Conservation (phyloP, 2,329 filamentous ascomycete species). For the Septoria petroselini region DNA sequence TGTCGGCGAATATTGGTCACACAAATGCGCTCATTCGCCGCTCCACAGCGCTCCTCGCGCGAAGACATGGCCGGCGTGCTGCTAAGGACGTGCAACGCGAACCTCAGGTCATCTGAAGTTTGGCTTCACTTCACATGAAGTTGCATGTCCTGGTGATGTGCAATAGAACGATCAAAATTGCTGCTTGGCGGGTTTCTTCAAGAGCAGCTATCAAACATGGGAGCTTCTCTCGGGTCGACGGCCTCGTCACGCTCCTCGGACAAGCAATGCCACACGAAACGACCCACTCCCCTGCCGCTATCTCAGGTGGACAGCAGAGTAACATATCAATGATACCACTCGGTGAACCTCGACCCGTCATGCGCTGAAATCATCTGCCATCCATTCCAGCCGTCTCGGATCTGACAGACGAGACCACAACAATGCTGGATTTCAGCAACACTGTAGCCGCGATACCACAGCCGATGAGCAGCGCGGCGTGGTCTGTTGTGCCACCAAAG, state of each 20-base stretch:
- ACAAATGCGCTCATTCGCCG: not conserved
- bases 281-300: too few relatives aligned
- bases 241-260: not conserved
- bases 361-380: not conserved
- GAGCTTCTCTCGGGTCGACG: not conserved
- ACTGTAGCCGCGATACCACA: not conserved
- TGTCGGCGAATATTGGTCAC: not conserved
- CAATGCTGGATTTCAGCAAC: not conserved
- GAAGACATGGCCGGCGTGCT: not conserved
- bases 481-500: slow-evolving; percentile 13
- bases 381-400: too few relatives aligned
- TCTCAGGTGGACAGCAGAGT: too few relatives aligned
- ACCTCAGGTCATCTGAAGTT: too few relatives aligned
- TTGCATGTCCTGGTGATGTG: too few relatives aligned
- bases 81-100: too few relatives aligned
- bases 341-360: not conserved
- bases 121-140: too few relatives aligned
- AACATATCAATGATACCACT: too few relatives aligned
- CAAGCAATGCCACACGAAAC: not conserved
- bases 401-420: too few relatives aligned
- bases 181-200: too few relatives aligned
- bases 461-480: not conserved
- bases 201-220: too few relatives aligned
- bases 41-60: not conserved
- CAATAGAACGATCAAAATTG: too few relatives aligned